phyloP scores from a whole-genome alignment of 306 rosid genomes.

The Luffa acutangula region DNA sequence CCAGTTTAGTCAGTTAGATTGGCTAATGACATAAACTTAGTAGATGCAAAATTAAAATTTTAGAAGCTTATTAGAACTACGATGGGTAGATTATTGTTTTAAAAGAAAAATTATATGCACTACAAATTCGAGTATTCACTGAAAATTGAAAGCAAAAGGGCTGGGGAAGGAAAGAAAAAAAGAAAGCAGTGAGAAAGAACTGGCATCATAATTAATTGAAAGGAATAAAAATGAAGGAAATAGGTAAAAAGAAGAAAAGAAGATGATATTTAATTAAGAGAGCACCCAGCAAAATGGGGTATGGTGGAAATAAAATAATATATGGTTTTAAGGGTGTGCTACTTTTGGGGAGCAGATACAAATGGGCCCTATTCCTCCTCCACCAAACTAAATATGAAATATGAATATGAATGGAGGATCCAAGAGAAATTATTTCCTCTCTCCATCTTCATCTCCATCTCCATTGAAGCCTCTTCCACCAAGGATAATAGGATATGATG shows the following conservation, averaged over 20 bases:
- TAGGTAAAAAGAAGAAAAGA: background rate
- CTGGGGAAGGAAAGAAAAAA: background rate
- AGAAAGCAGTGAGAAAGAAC: background rate
- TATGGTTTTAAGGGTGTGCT: constrained; percentile 43
- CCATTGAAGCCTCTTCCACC: constrained; percentile 27
- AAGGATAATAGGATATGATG: constrained; percentile 11
- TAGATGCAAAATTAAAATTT: too few species aligned
- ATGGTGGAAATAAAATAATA: constrained; percentile 30
- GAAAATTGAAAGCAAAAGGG: background rate
- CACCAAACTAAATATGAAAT: constrained; percentile 25
- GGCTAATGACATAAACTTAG: too few species aligned
- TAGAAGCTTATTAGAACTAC: too few species aligned
- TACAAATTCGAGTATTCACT: background rate
- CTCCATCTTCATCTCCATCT: constrained; percentile 4
- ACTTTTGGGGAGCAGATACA: constrained; percentile 93
- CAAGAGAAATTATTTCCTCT: constrained; percentile 18
- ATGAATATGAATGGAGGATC: constrained; percentile 21
- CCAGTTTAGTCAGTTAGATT: too few species aligned
- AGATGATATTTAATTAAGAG: background rate
- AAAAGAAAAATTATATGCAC: too few species aligned
- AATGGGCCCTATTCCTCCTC: constrained; percentile 43
- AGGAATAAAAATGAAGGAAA: background rate
- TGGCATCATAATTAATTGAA: background rate
- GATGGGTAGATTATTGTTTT: too few species aligned
- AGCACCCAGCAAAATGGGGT: background rate